phyloP scores from a whole-genome alignment of 129 eudicot genomes.

The Flaveria linearis region DNA sequence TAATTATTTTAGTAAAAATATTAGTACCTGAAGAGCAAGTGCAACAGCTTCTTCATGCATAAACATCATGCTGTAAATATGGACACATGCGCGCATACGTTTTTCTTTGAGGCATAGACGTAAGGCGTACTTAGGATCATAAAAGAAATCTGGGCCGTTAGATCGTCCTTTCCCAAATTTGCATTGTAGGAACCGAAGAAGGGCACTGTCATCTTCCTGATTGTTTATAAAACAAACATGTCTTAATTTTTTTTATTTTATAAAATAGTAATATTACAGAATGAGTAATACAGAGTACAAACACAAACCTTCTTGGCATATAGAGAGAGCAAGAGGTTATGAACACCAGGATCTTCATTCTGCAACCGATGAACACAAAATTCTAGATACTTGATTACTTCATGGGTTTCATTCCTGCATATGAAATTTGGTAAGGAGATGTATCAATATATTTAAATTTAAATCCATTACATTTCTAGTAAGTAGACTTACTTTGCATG shows the following conservation, averaged over 20 bases:
- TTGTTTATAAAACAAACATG: slow-evolving; percentile 4
- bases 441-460: neutral
- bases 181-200: slow-evolving; percentile 88
- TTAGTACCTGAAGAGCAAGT: slow-evolving; percentile 88
- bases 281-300: slow-evolving; percentile 2
- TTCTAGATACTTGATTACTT: slow-evolving; percentile 88
- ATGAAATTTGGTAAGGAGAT: slow-evolving; percentile 13
- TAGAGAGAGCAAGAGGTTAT: slow-evolving; percentile 89
- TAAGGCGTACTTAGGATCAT: slow-evolving; percentile 94
- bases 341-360: slow-evolving; percentile 96
- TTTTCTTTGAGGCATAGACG: slow-evolving; percentile 91
- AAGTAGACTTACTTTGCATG: slow-evolving; percentile 78
- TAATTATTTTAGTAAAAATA: neutral
- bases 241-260: neutral
- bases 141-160: slow-evolving; percentile 82
- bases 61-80: slow-evolving; percentile 98
- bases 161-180: slow-evolving; percentile 82
- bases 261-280: neutral
- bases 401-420: slow-evolving; percentile 94
- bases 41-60: slow-evolving; percentile 99
- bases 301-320: slow-evolving; percentile 80
- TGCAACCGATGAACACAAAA: slow-evolving; percentile 80
- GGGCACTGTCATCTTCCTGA: slow-evolving; percentile 95
- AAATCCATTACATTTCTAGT: neutral
- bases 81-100: slow-evolving; percentile 97